Percentiles rank a stretch among this genome's conserved stretches.
Evolutionary conservation across 257 asterid species (phyloP).

Genomic region (Buddleja alternifolia): DNA sequence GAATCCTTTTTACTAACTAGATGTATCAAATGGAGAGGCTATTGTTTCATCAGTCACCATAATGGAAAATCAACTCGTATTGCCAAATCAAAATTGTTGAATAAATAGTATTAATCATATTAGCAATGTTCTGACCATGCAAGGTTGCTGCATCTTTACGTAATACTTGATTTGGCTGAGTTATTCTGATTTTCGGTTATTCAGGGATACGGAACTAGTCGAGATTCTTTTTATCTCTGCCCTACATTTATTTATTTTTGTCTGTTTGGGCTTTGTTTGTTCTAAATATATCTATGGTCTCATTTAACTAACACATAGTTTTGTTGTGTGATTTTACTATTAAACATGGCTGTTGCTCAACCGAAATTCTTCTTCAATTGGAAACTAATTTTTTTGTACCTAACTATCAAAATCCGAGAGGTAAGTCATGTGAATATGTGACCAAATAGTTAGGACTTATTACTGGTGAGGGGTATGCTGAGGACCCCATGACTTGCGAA

Average conservation of each 20-base stretch:
- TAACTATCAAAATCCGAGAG: slow-evolving; percentile 13
- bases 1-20: background rate
- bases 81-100: no score
- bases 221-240: no score
- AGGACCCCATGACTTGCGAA: slow-evolving; percentile 3
- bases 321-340: background rate
- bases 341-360: background rate
- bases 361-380: slow-evolving; percentile 18
- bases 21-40: no score
- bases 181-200: slow-evolving; percentile 7
- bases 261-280: slow-evolving; percentile 4
- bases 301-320: slow-evolving; percentile 14
- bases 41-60: no score
- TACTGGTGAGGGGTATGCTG: slow-evolving; percentile 12
- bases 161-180: background rate
- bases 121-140: background rate
- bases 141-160: background rate
- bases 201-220: no score
- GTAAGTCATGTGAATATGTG: slow-evolving; percentile 8
- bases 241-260: background rate
- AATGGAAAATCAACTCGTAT: no score
- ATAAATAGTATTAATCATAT: no score
- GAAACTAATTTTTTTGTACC: slow-evolving; percentile 14
- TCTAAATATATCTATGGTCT: background rate
- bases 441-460: slow-evolving; percentile 1